A percentile compares a stretch with the other conserved stretches of the same genome.
phyloP scores from a whole-genome alignment of 1,284 basidiomycete genomes.

The Xerocomus minutiporus region DNA sequence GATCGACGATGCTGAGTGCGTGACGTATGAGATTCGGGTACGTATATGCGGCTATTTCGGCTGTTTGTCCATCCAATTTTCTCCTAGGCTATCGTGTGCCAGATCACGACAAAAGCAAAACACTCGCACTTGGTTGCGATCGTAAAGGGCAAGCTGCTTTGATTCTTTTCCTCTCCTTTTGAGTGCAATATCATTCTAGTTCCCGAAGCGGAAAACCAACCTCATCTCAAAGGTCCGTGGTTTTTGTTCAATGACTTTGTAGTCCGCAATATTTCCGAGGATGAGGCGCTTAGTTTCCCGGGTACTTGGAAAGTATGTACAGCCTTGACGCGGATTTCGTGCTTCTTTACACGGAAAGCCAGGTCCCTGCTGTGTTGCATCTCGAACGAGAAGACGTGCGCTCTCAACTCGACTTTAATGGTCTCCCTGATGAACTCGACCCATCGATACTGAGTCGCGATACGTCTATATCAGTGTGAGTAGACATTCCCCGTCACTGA shows the following conservation, averaged over 20 bases:
- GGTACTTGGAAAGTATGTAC: constrained; percentile 82
- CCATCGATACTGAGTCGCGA: constrained; percentile 78
- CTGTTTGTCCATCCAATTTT: background rate
- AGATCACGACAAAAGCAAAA: constrained; percentile 75
- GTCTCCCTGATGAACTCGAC: constrained; percentile 68
- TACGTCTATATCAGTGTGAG: constrained; percentile 80
- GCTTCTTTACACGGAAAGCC: background rate
- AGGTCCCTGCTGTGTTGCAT: constrained; percentile 88
- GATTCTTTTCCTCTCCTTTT: background rate
- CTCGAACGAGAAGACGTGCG: constrained; percentile 73
- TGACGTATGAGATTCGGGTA: constrained; percentile 71
- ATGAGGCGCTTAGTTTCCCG: constrained; percentile 84
- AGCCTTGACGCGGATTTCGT: background rate
- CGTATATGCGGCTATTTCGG: constrained; percentile 24
- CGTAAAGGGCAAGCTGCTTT: constrained; percentile 56
- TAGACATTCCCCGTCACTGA: constrained; percentile 1
- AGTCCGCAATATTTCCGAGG: constrained; percentile 78
- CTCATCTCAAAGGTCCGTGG: constrained; percentile 62
- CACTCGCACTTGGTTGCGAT: constrained; percentile 88
- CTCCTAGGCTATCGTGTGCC: constrained; percentile 71
- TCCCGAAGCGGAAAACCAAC: constrained; percentile 54
- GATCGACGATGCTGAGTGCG: constrained; percentile 51
- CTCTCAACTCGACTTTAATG: constrained; percentile 57
- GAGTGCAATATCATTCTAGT: constrained; percentile 38
- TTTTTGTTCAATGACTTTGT: constrained; percentile 97